Base-by-base conservation (phyloP, 1,284 basidiomycete genomes). In the Cryptococcus maquisensis region DNA sequence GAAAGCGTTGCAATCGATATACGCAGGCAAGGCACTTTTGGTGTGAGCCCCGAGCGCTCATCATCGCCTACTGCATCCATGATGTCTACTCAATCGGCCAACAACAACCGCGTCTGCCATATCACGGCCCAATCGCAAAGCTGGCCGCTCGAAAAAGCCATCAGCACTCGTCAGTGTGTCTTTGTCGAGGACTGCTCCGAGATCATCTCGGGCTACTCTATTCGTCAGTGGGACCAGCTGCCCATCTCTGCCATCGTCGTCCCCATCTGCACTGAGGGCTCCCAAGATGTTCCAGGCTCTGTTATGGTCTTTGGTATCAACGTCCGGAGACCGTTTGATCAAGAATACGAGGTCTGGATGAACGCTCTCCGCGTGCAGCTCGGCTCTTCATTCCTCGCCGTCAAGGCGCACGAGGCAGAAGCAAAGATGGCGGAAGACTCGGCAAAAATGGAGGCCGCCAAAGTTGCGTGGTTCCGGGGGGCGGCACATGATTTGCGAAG, bases 301-400 rank as follows among this genome's bases (percentile, higher is more conserved):
- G 71, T 78, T n/a, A 45, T 78, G 36, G 68, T 79, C 42, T 57
- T 79, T n/a, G 77, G 78, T 16, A 64, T 77, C 38, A 77, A 77
- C 59, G 48, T 70, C 6, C 54, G 65, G 13, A 54, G 69, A 26
- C 68, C 71, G 6, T 67, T 71, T 44, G 73, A 77, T 47, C 46
- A 53, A 2, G 65, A 65, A 32, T 71, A 79, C 65, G 62, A 68
- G 46, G 47, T 58, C 35, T 76, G 68, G 68, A 49, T 72, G 21
- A 59, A 71, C 47, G 55, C 66, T 3, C 54, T 75, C 1, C 62
- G 69, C 1, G 56, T 68, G 0, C 71, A 73, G 28, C 61, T 78
- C 8, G 59, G 63, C 4, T 60, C 67, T 1, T 59, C 67, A 0
- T 62, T 76, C 20, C 55, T 57, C 0, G 59, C 67, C 5, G 75